These are phyloP conservation scores for Solanum sparsipilum DNA, from an alignment of 257 asterid species.

Conservation along the genomic window DNA sequence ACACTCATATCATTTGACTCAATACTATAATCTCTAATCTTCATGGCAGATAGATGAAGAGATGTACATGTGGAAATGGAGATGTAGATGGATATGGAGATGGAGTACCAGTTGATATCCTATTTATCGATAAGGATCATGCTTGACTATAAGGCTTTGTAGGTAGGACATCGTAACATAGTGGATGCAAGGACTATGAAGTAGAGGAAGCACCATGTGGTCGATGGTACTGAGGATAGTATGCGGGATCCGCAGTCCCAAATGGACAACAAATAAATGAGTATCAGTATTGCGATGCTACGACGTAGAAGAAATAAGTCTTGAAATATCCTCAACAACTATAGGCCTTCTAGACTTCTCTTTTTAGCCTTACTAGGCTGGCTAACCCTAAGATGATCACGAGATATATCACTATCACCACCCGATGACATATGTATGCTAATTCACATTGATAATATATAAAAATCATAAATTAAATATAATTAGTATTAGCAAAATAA, in stretches of 20 bases:
- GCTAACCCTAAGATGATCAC: background rate
- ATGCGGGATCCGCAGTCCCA: too few species aligned
- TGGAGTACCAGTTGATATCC: background rate
- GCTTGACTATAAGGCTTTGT: background rate
- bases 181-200: too few species aligned
- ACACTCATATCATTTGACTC: too few species aligned
- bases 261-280: too few species aligned
- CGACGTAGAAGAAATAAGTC: background rate
- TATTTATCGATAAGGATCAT: too few species aligned
- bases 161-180: background rate
- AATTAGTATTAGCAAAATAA: background rate
- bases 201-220: background rate
- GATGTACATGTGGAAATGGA: too few species aligned
- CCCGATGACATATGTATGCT: background rate
- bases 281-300: background rate
- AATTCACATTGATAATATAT: background rate
- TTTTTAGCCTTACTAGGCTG: background rate
- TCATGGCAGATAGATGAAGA: too few species aligned
- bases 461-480: too few species aligned
- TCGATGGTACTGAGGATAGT: background rate
- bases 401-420: background rate
- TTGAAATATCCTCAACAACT: background rate
- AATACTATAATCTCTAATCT: too few species aligned
- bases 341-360: background rate
- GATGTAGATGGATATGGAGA: background rate